These are phyloP conservation scores for Spencermartinsiella ligniputridi DNA, from an alignment of 1,139 yeast species.

Conservation along the genomic window DNA sequence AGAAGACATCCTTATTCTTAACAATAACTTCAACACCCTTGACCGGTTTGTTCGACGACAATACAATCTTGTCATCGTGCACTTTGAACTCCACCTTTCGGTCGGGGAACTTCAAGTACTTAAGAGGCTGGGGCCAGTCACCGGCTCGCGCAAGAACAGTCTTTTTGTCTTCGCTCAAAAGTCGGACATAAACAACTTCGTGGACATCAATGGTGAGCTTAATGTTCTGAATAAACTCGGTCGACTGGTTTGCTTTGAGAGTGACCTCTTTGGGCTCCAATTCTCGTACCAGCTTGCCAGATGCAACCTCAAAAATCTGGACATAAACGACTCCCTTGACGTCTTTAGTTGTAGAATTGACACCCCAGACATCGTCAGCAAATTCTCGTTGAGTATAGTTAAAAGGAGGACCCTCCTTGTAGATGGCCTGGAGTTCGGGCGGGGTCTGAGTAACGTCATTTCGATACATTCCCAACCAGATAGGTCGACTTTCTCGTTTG, in stretches of 20 bases:
- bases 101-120: conserved; percentile 36
- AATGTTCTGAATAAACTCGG: conserved; percentile 29
- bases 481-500: conserved; percentile 40
- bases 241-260: conserved; percentile 36
- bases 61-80: conserved; percentile 17
- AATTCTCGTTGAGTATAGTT: conserved; percentile 7
- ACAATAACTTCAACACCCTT: conserved; percentile 38
- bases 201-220: conserved; percentile 17
- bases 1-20: conserved; percentile 20
- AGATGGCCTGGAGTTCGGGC: conserved; percentile 4
- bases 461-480: conserved; percentile 39
- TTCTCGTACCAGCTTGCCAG: conserved; percentile 31
- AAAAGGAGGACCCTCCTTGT: conserved; percentile 9
- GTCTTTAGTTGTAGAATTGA: conserved; percentile 31
- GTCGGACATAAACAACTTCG: conserved; percentile 15
- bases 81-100: conserved; percentile 19
- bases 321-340: conserved; percentile 31
- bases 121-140: conserved; percentile 56
- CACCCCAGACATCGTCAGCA: conserved; percentile 42
- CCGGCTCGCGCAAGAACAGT: conserved; percentile 36
- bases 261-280: conserved; percentile 18
- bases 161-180: conserved; percentile 17
- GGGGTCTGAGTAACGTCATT: conserved; percentile 20
- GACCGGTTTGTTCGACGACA: conserved; percentile 37
- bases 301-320: conserved; percentile 33